These are phyloP conservation scores for Larix sibirica DNA, from an alignment of 83 land plant species.

Conservation along the genomic window DNA sequence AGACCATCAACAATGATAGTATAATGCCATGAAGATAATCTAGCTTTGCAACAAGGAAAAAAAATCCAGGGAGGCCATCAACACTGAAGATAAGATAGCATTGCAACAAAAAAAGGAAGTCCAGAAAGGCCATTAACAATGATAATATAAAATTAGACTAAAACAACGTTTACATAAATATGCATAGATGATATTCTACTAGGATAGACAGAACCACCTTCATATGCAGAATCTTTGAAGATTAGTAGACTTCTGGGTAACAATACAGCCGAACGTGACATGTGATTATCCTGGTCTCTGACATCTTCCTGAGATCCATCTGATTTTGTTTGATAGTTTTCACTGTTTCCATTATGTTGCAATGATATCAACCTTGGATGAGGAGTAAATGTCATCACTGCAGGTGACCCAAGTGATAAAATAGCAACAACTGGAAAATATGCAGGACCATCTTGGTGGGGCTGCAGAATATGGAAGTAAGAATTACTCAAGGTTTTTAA, in stretches of 20 bases:
- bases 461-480: constrained; percentile 49
- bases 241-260: constrained; percentile 92
- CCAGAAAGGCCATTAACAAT: not conserved
- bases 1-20: not conserved
- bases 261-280: constrained; percentile 55
- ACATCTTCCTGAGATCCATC: not conserved
- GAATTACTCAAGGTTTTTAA: not conserved
- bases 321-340: not conserved
- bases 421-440: constrained; percentile 95
- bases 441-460: constrained; percentile 99
- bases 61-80: not conserved
- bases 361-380: constrained; percentile 50
- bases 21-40: not conserved
- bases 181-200: not conserved
- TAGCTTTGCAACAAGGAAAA: not conserved
- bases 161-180: not conserved
- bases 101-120: not conserved
- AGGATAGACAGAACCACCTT: constrained; percentile 42
- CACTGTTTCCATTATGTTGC: not conserved
- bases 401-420: constrained; percentile 89
- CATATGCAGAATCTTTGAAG: constrained; percentile 87
- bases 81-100: not conserved
- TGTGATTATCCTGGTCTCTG: constrained; percentile 4
- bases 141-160: not conserved
- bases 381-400: constrained; percentile 84